A percentile compares a stretch with the other conserved stretches of the same genome.
Evolutionary conservation across 352 stramenopile genomes (phyloP).

Genomic region (Phytopythium oedochilum): DNA sequence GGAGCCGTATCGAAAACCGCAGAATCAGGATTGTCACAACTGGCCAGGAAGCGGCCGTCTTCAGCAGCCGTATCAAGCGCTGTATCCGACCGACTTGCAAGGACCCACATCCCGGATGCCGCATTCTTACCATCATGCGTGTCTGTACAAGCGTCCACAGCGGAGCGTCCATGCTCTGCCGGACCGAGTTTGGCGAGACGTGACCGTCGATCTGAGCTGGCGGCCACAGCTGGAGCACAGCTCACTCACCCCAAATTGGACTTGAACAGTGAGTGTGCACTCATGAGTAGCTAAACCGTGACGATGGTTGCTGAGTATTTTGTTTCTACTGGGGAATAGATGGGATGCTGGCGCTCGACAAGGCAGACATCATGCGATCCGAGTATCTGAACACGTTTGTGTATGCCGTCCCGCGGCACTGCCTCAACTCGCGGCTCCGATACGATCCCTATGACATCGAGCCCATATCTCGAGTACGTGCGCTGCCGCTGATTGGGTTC

Average conservation of each 20-base stretch:
- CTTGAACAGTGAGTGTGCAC: neutral
- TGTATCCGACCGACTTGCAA: neutral
- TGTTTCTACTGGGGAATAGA: neutral
- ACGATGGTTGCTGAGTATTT: too few relatives aligned
- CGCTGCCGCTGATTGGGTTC: neutral
- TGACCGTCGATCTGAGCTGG: neutral
- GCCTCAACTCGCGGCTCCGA: conserved; percentile 27
- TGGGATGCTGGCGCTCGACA: neutral
- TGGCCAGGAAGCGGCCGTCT: neutral
- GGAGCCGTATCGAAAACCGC: neutral
- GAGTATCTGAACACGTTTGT: conserved; percentile 49
- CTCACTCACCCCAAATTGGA: too few relatives aligned
- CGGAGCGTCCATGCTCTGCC: conserved; percentile 1
- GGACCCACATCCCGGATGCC: too few relatives aligned
- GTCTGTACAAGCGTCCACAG: too few relatives aligned
- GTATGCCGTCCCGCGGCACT: conserved; percentile 60
- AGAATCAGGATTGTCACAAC: neutral
- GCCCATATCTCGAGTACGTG: conserved; percentile 45
- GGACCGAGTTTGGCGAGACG: neutral
- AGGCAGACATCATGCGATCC: conserved; percentile 1
- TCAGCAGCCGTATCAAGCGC: conserved; percentile 1
- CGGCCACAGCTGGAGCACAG: neutral
- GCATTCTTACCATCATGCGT: neutral
- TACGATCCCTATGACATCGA: conserved; percentile 74
- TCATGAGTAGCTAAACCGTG: neutral